phyloP scores from a whole-genome alignment of 306 rosid species.

The Amphicarpaea edgeworthii region DNA sequence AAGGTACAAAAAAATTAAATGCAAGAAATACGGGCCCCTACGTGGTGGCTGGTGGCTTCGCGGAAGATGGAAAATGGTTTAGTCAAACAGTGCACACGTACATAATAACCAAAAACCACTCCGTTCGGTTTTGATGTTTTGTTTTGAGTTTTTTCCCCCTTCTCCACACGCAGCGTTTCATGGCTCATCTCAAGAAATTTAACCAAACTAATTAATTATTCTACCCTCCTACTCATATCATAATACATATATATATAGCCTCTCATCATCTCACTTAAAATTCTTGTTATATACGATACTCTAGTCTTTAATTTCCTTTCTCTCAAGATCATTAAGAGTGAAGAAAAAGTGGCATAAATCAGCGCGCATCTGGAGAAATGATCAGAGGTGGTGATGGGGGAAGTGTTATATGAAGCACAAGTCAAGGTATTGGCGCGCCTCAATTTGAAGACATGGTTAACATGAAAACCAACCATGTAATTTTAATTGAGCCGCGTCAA shows the following conservation, averaged over 20 bases:
- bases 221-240: background rate
- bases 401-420: conserved; percentile 46
- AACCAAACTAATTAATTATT: background rate
- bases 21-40: conserved; percentile 44
- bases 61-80: conserved; percentile 43
- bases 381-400: conserved; percentile 39
- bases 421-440: conserved; percentile 77
- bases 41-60: conserved; percentile 46
- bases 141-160: conserved; percentile 18
- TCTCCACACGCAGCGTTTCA: conserved; percentile 35
- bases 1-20: conserved; percentile 26
- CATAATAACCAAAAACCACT: conserved; percentile 39
- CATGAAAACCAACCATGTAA: conserved; percentile 49
- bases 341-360: background rate
- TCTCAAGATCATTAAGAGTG: background rate
- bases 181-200: background rate
- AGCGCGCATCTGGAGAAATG: background rate
- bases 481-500: conserved; percentile 96
- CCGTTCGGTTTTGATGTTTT: conserved; percentile 10
- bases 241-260: no score
- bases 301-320: background rate
- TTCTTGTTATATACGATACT: background rate
- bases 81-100: conserved; percentile 54
- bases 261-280: background rate
- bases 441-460: conserved; percentile 75